A percentile compares a stretch with the other conserved stretches of the same genome.
Conservation (phyloP, 2,329 filamentous ascomycete genomes). For the Lithohypha guttulata region DNA sequence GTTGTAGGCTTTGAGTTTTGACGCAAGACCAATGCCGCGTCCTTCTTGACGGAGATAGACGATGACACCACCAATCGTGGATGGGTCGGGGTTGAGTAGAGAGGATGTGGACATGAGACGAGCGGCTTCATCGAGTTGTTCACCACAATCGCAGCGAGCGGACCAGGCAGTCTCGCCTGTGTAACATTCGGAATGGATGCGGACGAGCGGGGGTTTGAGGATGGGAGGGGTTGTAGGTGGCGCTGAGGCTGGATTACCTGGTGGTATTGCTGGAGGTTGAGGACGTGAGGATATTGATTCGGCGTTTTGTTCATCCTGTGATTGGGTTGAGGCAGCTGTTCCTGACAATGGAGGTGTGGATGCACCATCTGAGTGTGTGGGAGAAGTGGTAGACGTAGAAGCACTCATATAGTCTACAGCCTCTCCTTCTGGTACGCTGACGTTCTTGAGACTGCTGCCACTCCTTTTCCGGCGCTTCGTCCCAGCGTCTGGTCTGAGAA, state of each 20-base stretch:
- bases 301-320: neutral
- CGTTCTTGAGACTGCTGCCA: slow-evolving; percentile 22
- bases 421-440: slow-evolving; percentile 13
- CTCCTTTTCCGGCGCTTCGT: slow-evolving; percentile 4
- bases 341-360: neutral
- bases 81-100: slow-evolving; percentile 31
- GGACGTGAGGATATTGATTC: slow-evolving; percentile 2
- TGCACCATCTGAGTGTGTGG: neutral
- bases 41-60: slow-evolving; percentile 94
- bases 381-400: neutral
- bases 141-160: slow-evolving; percentile 91
- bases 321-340: neutral
- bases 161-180: slow-evolving; percentile 98
- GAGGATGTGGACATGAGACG: slow-evolving; percentile 69
- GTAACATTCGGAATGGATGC: slow-evolving; percentile 97
- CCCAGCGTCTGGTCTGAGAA: slow-evolving; percentile 1
- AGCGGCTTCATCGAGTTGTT: slow-evolving; percentile 93
- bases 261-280: neutral
- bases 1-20: slow-evolving; percentile 97
- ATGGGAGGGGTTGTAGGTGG: neutral
- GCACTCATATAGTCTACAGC: neutral
- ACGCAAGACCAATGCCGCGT: slow-evolving; percentile 82
- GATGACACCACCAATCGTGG: slow-evolving; percentile 69
- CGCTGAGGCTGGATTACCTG: neutral
- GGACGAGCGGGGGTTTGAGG: slow-evolving; percentile 57